A percentile compares a stretch with the other conserved stretches of the same genome.
phyloP scores from a whole-genome alignment of 2,329 filamentous ascomycete genomes.

The Aureobasidium sp. region DNA sequence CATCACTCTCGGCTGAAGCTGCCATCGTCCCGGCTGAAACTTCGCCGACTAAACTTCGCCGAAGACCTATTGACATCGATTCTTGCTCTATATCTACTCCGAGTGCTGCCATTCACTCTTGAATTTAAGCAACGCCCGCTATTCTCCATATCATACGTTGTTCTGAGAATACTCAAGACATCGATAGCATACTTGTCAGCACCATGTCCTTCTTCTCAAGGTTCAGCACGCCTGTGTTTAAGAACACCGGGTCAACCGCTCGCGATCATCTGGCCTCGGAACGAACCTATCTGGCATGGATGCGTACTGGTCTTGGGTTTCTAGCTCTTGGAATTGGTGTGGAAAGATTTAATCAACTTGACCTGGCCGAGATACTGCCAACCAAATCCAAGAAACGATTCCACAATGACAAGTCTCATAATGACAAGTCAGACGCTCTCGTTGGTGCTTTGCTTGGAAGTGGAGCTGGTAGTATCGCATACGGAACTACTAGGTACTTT shows the following conservation, averaged over 20 bases:
- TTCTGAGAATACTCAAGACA: too few species aligned
- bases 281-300: constrained; percentile 48
- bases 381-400: constrained; percentile 29
- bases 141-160: too few species aligned
- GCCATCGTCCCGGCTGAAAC: not conserved
- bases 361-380: constrained; percentile 24
- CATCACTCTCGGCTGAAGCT: not conserved
- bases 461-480: constrained; percentile 41
- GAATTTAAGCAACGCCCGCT: not conserved
- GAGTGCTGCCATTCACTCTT: not conserved
- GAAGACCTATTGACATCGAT: too few species aligned
- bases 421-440: constrained; percentile 11
- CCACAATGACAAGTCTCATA: constrained; percentile 14
- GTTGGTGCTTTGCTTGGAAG: constrained; percentile 37
- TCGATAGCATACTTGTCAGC: not conserved
- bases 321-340: constrained; percentile 48
- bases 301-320: constrained; percentile 46
- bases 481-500: constrained; percentile 45
- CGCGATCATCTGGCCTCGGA: constrained; percentile 50
- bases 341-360: constrained; percentile 36
- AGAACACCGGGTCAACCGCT: constrained; percentile 45
- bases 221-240: constrained; percentile 19
- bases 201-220: constrained; percentile 12
- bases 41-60: not conserved
- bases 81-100: too few species aligned